phyloP scores from a whole-genome alignment of 306 rosid species.

The Vicia faba region DNA sequence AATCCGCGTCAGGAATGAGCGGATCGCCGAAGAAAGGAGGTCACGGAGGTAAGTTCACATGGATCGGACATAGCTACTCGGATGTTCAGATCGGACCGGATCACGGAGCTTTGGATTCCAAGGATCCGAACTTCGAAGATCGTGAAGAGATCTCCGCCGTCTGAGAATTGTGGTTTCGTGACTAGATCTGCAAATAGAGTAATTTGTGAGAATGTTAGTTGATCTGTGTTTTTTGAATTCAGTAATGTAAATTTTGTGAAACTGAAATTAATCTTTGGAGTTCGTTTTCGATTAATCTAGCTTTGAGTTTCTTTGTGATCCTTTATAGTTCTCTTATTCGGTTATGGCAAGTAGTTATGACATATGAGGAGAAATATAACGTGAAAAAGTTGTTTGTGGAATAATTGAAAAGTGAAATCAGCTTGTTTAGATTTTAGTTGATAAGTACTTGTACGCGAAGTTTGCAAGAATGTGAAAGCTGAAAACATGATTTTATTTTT shows the following conservation, averaged over 20 bases:
- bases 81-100: constrained; percentile 51
- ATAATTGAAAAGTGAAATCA: too few species aligned
- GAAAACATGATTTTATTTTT: too few species aligned
- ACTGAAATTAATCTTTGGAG: neutral
- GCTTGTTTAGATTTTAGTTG: too few species aligned
- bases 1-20: constrained; percentile 75
- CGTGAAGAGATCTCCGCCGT: constrained; percentile 49
- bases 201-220: neutral
- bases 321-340: too few species aligned
- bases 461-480: too few species aligned
- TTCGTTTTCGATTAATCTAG: neutral
- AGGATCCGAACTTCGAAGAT: constrained; percentile 89
- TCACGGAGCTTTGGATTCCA: constrained; percentile 52
- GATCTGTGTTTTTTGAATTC: neutral
- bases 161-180: constrained; percentile 37
- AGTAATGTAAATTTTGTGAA: constrained; percentile 4
- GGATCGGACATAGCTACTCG: constrained; percentile 67
- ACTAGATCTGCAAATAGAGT: constrained; percentile 17
- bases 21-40: constrained; percentile 98
- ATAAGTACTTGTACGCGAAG: too few species aligned
- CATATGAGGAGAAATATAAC: too few species aligned
- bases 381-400: too few species aligned
- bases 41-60: constrained; percentile 89
- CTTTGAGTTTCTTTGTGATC: neutral
- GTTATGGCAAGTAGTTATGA: too few species aligned